Base-by-base conservation (phyloP, 768 basidiomycete species). In the Trametes coccinea region DNA sequence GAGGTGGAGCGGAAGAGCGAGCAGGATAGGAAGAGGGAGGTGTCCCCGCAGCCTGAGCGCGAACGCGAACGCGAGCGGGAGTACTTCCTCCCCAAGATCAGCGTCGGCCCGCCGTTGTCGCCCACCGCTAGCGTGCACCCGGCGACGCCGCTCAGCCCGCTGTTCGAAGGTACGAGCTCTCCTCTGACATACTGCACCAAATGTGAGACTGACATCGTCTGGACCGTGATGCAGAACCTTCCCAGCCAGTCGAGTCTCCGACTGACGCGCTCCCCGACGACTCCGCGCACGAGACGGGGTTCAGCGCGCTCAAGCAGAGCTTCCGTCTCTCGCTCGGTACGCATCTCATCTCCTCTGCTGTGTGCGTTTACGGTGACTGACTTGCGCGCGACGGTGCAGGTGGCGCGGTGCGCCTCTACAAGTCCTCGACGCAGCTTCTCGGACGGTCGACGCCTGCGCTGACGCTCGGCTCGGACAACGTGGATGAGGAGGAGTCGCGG, bases 251-350 rank as follows among this genome's bases (percentile, higher is more conserved):
- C 27, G 60, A 61, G 54, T 56, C 57, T 17, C 52, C 56, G 33
- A 49, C 54, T 7, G 68, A 66, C 47, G 50, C 49, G 7, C 56
- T 63, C 30, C 22, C 64, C 22, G 56, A 47, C 9, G 59, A 62
- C 2, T 55, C 41, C 7, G 56, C 60, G 17, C 69, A 69, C 49
- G 80, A 80, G 61, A 78, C 79, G 7, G 79, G 77, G 10, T 70
- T 84, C 34, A 75, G 68, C 52, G 77, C 80, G 33, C 76, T 92
- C 64, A 89, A 82, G 72, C 90, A 91, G 65, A 85, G 84, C 60
- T 79, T 93, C 65, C 89, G 83, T 71, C 78, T 82, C 61, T 93
- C 91, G 0, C 85, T 93, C 62, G 89, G 91, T 90, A 66, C 39
- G 79, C 73, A 6, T 14, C 43, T 9, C 44, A 2, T 1, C 5